Evolutionary conservation across 352 stramenopile genomes (phyloP), one percentile per base, ranked within the genome.

Genomic region (Aphanomyces cochlioides): DNA sequence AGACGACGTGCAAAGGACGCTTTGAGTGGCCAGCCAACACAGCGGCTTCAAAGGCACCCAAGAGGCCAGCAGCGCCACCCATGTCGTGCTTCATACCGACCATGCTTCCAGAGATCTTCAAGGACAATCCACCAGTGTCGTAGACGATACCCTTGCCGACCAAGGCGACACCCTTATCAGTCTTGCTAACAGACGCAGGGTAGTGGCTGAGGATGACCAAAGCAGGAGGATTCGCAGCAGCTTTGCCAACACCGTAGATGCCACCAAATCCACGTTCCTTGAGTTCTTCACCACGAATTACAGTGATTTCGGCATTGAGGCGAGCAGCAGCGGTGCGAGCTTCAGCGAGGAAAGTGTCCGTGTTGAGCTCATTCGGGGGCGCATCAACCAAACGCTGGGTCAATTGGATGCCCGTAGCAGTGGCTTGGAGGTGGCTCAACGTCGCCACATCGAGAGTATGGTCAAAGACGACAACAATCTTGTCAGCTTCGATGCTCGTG

Each of bases 111-210:
- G 80, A 78, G 28, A 80, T 92, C 83, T 99, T 99, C 77, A 99
- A 89, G 47, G 84, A 94, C 5, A 99, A 80, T 63, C 96, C 96
- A 57, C 95, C 96, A 34, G 96, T 99, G 81, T 98, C 96, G 76
- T 98, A 99, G 12, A 98, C 85, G 77, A 99, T 98, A 39, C 94
- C 95, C 77, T 99, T 99, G 66, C 95, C 95, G 19, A 98, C 92
- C 54, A 98, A 78, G 8, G 80, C 84, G 2, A 92, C 75, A 58
- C 91, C 78, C 72, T 84, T 79, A n/a, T 74, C 68, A 13, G 72
- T 69, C 10, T 69, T 60, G 3, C 72, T 60, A 2, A 56, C 63
- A 13, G 74, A 75, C 5, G 69, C 63, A 0, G 85, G 88, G 74
- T 88, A 79, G 72, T 97, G 85, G 48, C 85, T 93, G 58, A 99